These are phyloP conservation scores for Cubamyces sp. DNA, from an alignment of 768 basidiomycete species.

Conservation along the genomic window DNA sequence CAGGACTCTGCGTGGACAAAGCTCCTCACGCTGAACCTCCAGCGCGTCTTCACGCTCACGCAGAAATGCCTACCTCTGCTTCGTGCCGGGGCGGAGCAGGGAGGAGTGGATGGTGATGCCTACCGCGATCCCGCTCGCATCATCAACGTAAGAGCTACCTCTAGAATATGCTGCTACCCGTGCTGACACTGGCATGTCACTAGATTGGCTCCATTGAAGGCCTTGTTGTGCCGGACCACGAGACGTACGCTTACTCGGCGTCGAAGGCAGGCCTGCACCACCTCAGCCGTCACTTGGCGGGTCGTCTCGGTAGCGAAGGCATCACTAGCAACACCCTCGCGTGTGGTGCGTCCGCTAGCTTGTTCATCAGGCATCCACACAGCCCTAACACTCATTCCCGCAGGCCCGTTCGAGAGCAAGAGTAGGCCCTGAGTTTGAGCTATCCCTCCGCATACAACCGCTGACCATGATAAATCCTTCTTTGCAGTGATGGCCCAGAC, in stretches of 20 bases:
- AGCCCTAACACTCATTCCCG: not conserved
- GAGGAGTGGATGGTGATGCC: slow-evolving; percentile 40
- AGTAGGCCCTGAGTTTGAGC: slow-evolving; percentile 27
- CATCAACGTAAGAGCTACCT: slow-evolving; percentile 51
- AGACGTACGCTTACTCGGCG: slow-evolving; percentile 69
- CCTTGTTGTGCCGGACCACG: slow-evolving; percentile 51
- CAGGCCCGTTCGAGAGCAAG: slow-evolving; percentile 40
- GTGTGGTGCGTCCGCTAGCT: slow-evolving; percentile 45
- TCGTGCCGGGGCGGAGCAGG: slow-evolving; percentile 46
- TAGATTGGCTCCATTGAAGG: slow-evolving; percentile 71
- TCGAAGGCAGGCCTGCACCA: slow-evolving; percentile 68
- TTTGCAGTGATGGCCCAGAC: slow-evolving; percentile 57
- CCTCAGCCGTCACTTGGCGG: slow-evolving; percentile 59
- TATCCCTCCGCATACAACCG: too few species aligned
- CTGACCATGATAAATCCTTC: not conserved
- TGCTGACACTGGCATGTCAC: too few species aligned
- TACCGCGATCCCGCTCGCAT: slow-evolving; percentile 57
- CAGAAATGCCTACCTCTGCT: slow-evolving; percentile 64
- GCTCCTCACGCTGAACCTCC: slow-evolving; percentile 63
- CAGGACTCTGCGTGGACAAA: slow-evolving; percentile 64
- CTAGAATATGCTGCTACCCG: too few species aligned
- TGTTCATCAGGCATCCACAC: not conserved
- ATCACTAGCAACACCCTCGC: slow-evolving; percentile 68
- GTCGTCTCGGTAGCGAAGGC: slow-evolving; percentile 56
- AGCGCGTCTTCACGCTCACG: slow-evolving; percentile 65